A percentile compares a stretch with the other conserved stretches of the same genome.
Evolutionary conservation across 306 rosid species (phyloP).

Genomic region (Prunus persica): Prunus_persica_NCBIv2 NC_034009.1:38440501-38441000

Average conservation of each 20-base stretch:
- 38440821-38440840: conserved; percentile 38
- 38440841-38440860: conserved; percentile 20
- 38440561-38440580: not conserved
- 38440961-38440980: conserved; percentile 1
- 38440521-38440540: not conserved
- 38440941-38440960: not conserved
- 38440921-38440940: conserved; percentile 4
- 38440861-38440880: conserved; percentile 10
- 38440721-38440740: conserved; percentile 95
- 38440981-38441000: conserved; percentile 2
- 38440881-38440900: not conserved
- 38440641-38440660: not conserved
- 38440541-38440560: not conserved
- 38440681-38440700: not conserved
- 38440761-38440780: conserved; percentile 52
- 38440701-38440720: conserved; percentile 76
- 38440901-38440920: not conserved
- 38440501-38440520: not conserved
- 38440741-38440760: conserved; percentile 86
- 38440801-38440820: conserved; percentile 27
- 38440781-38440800: conserved; percentile 37
- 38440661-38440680: not conserved
- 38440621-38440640: not conserved
- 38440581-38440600: not conserved
- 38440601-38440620: not conserved